Evolutionary conservation across 805 yeast genomes (phyloP).

Genomic region (Lipomyces japonicus): DNA sequence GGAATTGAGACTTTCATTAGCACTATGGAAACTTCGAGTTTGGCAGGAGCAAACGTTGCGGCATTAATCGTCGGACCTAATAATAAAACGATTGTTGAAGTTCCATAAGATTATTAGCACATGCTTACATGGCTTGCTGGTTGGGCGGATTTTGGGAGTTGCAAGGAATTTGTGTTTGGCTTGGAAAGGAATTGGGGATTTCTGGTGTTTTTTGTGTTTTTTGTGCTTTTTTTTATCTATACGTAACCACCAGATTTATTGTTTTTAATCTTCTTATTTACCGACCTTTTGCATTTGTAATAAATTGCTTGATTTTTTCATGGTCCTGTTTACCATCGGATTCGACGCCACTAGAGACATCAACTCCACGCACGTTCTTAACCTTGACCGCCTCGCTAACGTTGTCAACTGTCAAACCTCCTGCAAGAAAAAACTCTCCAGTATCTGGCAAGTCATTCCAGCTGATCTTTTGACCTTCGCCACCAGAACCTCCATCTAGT

Average conservation of each 20-base stretch:
- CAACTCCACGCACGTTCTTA: conserved; percentile 77
- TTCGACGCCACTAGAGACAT: conserved; percentile 95
- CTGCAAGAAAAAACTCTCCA: conserved; percentile 66
- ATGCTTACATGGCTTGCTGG: too few species aligned
- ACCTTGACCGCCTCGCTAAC: conserved; percentile 51
- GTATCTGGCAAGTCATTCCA: conserved; percentile 55
- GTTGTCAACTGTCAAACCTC: conserved; percentile 79
- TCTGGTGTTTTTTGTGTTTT: background rate
- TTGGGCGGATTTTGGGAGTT: too few species aligned
- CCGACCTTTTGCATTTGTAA: conserved; percentile 34
- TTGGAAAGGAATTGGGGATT: background rate
- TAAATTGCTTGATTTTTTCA: conserved; percentile 56
- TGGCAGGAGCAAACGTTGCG: conserved; percentile 51
- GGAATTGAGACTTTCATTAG: conserved; percentile 47
- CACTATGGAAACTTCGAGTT: conserved; percentile 52
- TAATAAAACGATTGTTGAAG: conserved; percentile 15
- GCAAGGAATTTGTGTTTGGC: too few species aligned
- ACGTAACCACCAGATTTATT: background rate
- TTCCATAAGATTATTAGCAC: conserved; percentile 8
- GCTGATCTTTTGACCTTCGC: conserved; percentile 77
- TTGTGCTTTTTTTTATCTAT: background rate
- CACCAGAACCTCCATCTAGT: conserved; percentile 71
- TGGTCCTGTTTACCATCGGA: conserved; percentile 69
- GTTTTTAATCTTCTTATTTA: background rate
- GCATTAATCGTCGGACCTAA: conserved; percentile 37